Conservation (phyloP, 495 filamentous ascomycete genomes). For the Jackrogersella multiformis region DNA sequence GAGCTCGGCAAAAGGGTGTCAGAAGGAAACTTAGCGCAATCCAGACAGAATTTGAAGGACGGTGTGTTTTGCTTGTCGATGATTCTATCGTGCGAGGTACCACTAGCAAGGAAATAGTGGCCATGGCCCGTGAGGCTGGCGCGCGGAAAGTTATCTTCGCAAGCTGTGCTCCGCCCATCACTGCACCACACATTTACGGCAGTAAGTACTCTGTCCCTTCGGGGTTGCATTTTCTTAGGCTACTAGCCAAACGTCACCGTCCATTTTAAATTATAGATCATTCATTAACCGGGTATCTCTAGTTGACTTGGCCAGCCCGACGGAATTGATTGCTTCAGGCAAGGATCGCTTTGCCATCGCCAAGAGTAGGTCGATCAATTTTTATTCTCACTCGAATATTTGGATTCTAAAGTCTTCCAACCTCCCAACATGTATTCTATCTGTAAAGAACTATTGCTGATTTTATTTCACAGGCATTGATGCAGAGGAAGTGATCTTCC, state of each 20-base stretch:
- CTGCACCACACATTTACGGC: conserved; percentile 60
- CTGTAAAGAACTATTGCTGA: conserved; percentile 31
- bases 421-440: neutral
- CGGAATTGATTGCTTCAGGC: conserved; percentile 46
- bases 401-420: neutral
- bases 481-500: conserved; percentile 92
- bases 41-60: conserved; percentile 83
- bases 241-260: conserved; percentile 10
- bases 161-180: conserved; percentile 87
- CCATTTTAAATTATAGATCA: neutral
- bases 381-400: neutral
- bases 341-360: conserved; percentile 12
- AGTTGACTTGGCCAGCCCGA: conserved; percentile 76
- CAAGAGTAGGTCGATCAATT: conserved; percentile 16
- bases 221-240: neutral
- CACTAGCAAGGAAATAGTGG: conserved; percentile 89
- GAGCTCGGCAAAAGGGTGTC: conserved; percentile 80
- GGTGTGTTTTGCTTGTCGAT: conserved; percentile 87
- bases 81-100: conserved; percentile 95
- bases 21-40: conserved; percentile 84
- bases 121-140: conserved; percentile 87
- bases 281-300: neutral
- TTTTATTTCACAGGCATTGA: conserved; percentile 69
- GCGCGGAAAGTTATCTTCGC: conserved; percentile 92
- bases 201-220: conserved; percentile 24